Base-by-base conservation (phyloP, 345 rosid genomes). In the Aquilaria malaccensis region DNA sequence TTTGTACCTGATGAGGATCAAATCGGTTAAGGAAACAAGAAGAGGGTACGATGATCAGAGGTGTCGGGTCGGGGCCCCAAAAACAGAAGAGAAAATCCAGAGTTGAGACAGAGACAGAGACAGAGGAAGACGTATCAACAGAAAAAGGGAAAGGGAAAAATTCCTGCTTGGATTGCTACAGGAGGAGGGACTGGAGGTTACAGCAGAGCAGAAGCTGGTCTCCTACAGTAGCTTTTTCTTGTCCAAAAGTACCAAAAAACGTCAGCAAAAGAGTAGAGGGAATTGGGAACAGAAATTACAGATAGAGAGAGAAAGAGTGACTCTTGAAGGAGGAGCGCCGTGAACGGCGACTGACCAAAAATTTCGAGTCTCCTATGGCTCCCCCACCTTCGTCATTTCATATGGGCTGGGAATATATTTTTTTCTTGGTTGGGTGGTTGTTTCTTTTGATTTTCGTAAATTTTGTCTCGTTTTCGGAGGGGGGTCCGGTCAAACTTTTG, bases 401-500 rank as follows among this genome's bases (percentile, higher is more conserved):
- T 22, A 22, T 22, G 22, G 22, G 22, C 22, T 22, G 22, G 22
- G 22, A 22, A 22, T 22, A 22, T 22, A 22, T 22, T 22, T 22
- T 22, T 22, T 22, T 22, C 22, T 22, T 22, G 22, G 22, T 22
- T 32, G 33, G 30, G 3, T 50, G 45, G 13, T 22, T 22, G 22
- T 22, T 22, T 22, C 22, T 22, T 22, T 10, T 43, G 22, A 56
- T 45, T 10, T 43, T 11, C 10, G 13, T 13, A 15, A 9, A 47
- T 51, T 56, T 41, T 7, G 9, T n/a, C 2, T 4, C 22, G 37
- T 31, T 74, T 58, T 62, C 14, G 47, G 47, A 46, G 63, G 55
- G 45, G 68, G 73, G 70, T 56, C 67, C 74, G 52, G 77, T 80
- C 84, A 76, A 80, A 76, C 71, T 66, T 79, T 64, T 69, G 78